Conservation (phyloP, 2,329 filamentous ascomycete genomes). For the Phyllosticta citriasiana region DNA sequence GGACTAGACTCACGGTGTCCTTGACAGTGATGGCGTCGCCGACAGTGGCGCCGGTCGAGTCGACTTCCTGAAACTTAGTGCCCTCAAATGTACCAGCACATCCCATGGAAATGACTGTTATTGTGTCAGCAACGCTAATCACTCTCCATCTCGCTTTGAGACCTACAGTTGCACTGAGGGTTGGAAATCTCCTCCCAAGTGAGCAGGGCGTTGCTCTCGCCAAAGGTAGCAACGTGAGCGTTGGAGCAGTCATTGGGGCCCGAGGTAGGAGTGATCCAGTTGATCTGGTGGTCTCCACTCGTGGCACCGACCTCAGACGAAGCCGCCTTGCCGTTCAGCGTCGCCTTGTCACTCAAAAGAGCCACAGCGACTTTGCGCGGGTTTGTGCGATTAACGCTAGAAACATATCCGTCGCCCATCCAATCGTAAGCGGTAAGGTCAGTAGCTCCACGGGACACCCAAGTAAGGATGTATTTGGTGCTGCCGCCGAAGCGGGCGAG, state of each 20-base stretch:
- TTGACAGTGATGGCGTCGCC: conserved; percentile 41
- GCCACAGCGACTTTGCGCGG: conserved; percentile 52
- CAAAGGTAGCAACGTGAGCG: conserved; percentile 48
- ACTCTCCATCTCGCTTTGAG: background rate
- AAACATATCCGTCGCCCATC: conserved; percentile 49
- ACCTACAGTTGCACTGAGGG: conserved; percentile 34
- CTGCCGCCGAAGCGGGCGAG: conserved; percentile 45
- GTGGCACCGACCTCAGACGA: conserved; percentile 43
- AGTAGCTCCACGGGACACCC: conserved; percentile 51
- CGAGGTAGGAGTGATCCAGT: conserved; percentile 44
- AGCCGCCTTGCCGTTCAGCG: conserved; percentile 44
- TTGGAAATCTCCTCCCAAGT: conserved; percentile 52
- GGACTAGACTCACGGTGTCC: conserved; percentile 28
- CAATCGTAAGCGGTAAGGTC: conserved; percentile 46
- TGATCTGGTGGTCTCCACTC: conserved; percentile 49
- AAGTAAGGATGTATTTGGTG: conserved; percentile 50
- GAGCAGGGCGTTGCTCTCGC: conserved; percentile 42
- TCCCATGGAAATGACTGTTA: conserved; percentile 45
- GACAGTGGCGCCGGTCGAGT: conserved; percentile 41
- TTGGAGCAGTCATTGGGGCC: conserved; percentile 46
- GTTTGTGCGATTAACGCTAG: conserved; percentile 43
- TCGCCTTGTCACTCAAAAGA: conserved; percentile 48
- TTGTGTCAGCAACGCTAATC: background rate
- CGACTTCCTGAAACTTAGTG: conserved; percentile 50
- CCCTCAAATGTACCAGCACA: conserved; percentile 50